Conservation (phyloP, 2,329 filamentous ascomycete species). For the Colletotrichum kahawae region DNA sequence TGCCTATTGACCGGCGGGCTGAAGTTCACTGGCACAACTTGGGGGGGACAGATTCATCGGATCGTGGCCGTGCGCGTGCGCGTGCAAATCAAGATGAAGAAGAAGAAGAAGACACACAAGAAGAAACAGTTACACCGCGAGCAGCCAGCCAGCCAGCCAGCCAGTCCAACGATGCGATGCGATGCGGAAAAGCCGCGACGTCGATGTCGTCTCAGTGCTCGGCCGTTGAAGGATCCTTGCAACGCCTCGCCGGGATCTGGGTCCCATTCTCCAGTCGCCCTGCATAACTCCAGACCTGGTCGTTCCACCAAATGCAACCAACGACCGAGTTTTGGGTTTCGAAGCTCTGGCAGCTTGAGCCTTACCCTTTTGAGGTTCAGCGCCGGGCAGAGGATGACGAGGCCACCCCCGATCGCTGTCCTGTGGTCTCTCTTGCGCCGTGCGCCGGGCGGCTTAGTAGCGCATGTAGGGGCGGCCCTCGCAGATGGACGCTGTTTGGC, state of each 20-base stretch:
- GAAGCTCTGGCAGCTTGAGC: conserved; percentile 19
- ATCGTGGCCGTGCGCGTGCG: background rate
- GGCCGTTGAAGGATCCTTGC: conserved; percentile 14
- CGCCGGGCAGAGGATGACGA: conserved; percentile 16
- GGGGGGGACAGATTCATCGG: background rate
- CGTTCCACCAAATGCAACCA: conserved; percentile 20
- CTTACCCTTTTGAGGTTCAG: conserved; percentile 11
- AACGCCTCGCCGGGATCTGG: conserved; percentile 10
- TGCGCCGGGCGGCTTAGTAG: background rate
- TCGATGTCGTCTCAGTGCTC: conserved; percentile 6
- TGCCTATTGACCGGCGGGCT: background rate
- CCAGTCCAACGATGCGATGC: background rate
- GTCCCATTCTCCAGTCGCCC: conserved; percentile 1
- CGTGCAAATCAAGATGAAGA: background rate
- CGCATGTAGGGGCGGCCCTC: background rate
- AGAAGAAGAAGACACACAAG: background rate
- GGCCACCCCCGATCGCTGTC: conserved; percentile 7
- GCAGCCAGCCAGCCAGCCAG: background rate
- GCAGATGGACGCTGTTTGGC: background rate
- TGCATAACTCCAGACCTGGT: conserved; percentile 18
- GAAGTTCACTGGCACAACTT: background rate
- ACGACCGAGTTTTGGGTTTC: conserved; percentile 19
- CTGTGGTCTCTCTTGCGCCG: background rate
- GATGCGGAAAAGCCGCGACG: conserved; percentile 1
- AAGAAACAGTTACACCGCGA: background rate